Base-by-base conservation (phyloP, 2,329 filamentous ascomycete species). In the Diplodia mutila region DNA sequence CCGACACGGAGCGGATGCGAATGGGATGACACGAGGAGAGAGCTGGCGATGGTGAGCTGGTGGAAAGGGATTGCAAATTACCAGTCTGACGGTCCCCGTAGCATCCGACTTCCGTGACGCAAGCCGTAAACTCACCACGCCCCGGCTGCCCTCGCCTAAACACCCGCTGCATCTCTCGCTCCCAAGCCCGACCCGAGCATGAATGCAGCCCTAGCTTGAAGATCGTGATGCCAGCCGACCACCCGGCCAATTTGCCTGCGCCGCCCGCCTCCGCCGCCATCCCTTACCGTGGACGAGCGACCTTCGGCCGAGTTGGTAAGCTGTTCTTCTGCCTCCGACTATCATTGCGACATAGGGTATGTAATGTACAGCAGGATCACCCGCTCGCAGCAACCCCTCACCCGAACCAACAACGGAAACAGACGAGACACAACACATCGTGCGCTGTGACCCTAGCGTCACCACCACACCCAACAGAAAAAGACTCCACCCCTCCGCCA, bases 61-160 rank as follows among this genome's bases (percentile, higher is more conserved):
- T 34, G 57, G 57, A 61, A 61, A 61, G 57, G 57, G 57, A 61
- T 48, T 59, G 57, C 37, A 61, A 61, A 61, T 61, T 61, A 48
- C 39, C 57, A 61, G 39, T 25, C 39, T 48, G 27, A 48, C 57
- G 57, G 57, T 61, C 23, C 55, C 39, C 57, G 57, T 48, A 21
- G 39, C n/a, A 48, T 48, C 57, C 57, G 57, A 32, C 23, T 49
- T 61, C 57, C 57, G 57, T 61, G 27, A 61, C 57, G 39, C 57
- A 61, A 48, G 39, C 39, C 27, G 57, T 32, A 49, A 21, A 6
- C 42, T 16, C 27, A 12, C 55, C n/a, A 25, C 52, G 27, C 27
- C 25, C 21, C 54, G 29, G 55, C 55, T 23, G 37, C 39, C 37
- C 55, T 61, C 57, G 57, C 57, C 57, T 49, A 61, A 49, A 25